Evolutionary conservation across 2,329 filamentous ascomycete species (phyloP).

Genomic region (Fusarium aywerte): DNA sequence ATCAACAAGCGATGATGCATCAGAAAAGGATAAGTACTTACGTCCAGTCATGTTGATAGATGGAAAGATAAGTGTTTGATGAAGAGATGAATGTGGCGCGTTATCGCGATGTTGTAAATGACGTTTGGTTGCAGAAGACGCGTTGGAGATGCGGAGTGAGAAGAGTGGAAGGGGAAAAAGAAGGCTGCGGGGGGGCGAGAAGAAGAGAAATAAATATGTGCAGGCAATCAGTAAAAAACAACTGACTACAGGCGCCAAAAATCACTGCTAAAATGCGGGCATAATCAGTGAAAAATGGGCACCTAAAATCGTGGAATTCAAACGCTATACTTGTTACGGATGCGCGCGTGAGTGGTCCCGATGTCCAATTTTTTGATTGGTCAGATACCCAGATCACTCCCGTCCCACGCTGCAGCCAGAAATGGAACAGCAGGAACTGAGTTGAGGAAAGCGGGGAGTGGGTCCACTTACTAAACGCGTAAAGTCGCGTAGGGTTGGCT

Average conservation of each 20-base stretch:
- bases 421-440: conserved; percentile 4
- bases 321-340: conserved; percentile 31
- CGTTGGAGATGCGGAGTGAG: conserved; percentile 40
- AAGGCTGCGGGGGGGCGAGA: conserved; percentile 46
- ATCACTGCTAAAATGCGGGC: conserved; percentile 34
- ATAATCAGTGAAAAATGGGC: conserved; percentile 45
- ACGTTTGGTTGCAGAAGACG: conserved; percentile 41
- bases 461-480: neutral
- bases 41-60: conserved; percentile 76
- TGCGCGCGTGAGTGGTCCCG: conserved; percentile 9
- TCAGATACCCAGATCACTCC: conserved; percentile 28
- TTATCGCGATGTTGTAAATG: conserved; percentile 44
- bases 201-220: conserved; percentile 52
- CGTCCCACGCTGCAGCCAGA: conserved; percentile 4
- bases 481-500: neutral
- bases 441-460: conserved; percentile 8
- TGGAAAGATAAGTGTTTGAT: conserved; percentile 42
- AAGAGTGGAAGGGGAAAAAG: conserved; percentile 37
- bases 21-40: conserved; percentile 59
- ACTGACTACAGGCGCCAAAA: conserved; percentile 23
- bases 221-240: conserved; percentile 51
- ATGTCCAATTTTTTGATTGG: conserved; percentile 42
- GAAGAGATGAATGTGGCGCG: conserved; percentile 46
- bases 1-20: neutral
- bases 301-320: conserved; percentile 11